Evolutionary conservation across 2,329 filamentous ascomycete genomes (phyloP).

Genomic region (Aspergillus aculeatus): DNA sequence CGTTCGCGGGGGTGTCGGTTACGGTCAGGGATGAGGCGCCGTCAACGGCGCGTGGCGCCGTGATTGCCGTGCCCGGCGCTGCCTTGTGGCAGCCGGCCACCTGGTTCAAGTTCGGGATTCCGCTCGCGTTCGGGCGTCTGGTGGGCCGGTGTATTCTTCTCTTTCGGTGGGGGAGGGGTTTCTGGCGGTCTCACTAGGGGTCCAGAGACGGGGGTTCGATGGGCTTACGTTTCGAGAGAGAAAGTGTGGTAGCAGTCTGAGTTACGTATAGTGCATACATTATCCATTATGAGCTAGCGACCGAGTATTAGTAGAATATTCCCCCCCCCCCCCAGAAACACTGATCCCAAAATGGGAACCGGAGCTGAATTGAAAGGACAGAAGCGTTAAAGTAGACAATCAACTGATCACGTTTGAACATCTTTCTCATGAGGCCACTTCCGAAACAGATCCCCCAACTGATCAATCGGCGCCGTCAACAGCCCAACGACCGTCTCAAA

Average conservation of each 20-base stretch:
- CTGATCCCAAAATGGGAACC: too few species aligned
- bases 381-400: too few species aligned
- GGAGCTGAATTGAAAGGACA: too few species aligned
- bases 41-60: too few species aligned
- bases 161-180: neutral
- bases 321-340: too few species aligned
- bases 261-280: too few species aligned
- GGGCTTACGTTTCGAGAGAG: too few species aligned
- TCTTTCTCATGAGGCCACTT: slow-evolving; percentile 36
- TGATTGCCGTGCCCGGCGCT: neutral
- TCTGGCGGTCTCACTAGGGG: neutral
- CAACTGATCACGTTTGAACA: neutral
- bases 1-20: slow-evolving; percentile 22
- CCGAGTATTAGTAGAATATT: too few species aligned
- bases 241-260: too few species aligned
- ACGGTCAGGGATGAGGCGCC: too few species aligned
- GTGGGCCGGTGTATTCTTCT: neutral
- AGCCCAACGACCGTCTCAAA: slow-evolving; percentile 57
- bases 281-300: too few species aligned
- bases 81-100: neutral
- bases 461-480: slow-evolving; percentile 56
- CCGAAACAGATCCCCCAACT: slow-evolving; percentile 52
- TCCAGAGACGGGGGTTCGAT: too few species aligned
- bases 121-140: neutral
- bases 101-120: neutral